Base-by-base conservation (phyloP, 331 rosid species). In the Pyrus hybrid region DNA sequence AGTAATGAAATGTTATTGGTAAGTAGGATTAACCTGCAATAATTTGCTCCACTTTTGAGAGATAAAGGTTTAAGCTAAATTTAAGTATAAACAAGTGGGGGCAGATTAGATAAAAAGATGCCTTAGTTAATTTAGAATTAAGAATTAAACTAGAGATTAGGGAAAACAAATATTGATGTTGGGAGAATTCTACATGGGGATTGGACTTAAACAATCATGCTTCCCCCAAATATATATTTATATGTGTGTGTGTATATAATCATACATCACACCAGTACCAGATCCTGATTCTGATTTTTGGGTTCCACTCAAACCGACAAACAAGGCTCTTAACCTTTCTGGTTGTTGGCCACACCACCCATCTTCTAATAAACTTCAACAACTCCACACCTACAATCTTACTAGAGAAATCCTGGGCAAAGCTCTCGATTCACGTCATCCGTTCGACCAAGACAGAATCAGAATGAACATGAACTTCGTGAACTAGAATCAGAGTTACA, bases 271-370 rank as follows among this genome's bases (percentile, higher is more conserved):
- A 83, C 89, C 78, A 68, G 81, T 80, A 86, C 80, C 76, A 88
- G 91, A 92, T 86, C 85, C 86, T 83, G 81, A 81, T 87, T 77
- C 91, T 80, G 96, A 83, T 78, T 60, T 87, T 86, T 84, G 96
- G 98, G 99, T 83, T 88, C 96, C 86, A 85, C 82, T 61, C 67
- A 70, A 78, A 79, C 90, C 90, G 82, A 85, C 93, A 85, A 81
- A 81, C 88, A 82, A 72, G 83, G 84, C 84, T 85, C 83, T 81
- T 69, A 78, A 63, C 85, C 87, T 81, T 73, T 77, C 79, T 72
- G 89, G 90, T 88, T 84, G 88, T 85, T 87, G 86, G 86, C 82
- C 87, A 63, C 79, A 79, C 78, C 87, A 79, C 79, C 87, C 70
- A 83, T 83, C 87, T 73, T 78, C 81, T 37, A 12, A 23, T 81